phyloP scores from a whole-genome alignment of 139 green algal species.

The Micromonas commoda region DNA sequence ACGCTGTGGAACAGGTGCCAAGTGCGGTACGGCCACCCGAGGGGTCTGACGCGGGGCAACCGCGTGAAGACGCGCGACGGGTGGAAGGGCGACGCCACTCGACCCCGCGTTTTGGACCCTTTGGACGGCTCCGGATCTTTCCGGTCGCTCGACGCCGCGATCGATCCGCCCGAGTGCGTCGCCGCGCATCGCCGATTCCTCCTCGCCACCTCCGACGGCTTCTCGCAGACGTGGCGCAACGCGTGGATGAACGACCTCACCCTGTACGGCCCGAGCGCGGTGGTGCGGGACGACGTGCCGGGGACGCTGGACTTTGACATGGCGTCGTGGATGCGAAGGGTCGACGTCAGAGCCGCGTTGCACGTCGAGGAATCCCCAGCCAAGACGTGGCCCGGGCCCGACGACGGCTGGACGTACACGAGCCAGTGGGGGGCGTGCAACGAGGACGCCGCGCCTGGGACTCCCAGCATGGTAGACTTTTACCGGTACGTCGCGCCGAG shows the following conservation, averaged over 20 bases:
- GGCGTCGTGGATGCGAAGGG: slow-evolving; percentile 12
- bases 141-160: no score
- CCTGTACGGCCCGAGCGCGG: slow-evolving; percentile 21
- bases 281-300: not conserved
- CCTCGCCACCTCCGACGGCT: not conserved
- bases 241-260: slow-evolving; percentile 28
- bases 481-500: slow-evolving; percentile 25
- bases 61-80: not conserved
- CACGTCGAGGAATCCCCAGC: slow-evolving; percentile 24
- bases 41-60: no score
- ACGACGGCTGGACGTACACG: slow-evolving; percentile 18
- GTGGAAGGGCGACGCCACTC: no score
- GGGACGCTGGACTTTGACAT: slow-evolving; percentile 25
- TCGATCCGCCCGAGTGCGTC: slow-evolving; percentile 15
- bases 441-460: slow-evolving; percentile 5
- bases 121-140: no score
- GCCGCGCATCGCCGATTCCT: slow-evolving; percentile 14
- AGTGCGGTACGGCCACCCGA: not conserved
- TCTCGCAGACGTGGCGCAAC: slow-evolving; percentile 19
- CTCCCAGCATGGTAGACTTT: slow-evolving; percentile 30
- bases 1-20: slow-evolving; percentile 26
- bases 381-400: slow-evolving; percentile 23
- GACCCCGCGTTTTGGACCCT: no score
- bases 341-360: slow-evolving; percentile 20
- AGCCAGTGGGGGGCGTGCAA: slow-evolving; percentile 31